phyloP scores from a whole-genome alignment of 768 basidiomycete genomes.

The Lentinula guzmanii region DNA sequence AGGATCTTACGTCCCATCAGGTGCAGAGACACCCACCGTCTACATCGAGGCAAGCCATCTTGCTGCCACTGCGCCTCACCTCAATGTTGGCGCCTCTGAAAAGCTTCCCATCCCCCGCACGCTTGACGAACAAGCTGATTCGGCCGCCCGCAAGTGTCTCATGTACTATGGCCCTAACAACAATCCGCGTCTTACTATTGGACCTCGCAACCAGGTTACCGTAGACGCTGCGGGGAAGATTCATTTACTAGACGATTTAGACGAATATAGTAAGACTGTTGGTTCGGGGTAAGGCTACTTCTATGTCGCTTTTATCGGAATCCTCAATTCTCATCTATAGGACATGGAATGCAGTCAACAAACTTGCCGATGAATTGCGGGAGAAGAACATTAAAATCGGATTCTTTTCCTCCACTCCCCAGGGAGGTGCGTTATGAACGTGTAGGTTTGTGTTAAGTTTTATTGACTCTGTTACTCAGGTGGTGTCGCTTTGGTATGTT shows the following conservation, averaged over 20 bases:
- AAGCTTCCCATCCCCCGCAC: slow-evolving; percentile 72
- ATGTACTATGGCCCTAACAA: slow-evolving; percentile 81
- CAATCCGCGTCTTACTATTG: slow-evolving; percentile 79
- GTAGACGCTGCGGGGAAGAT: slow-evolving; percentile 87
- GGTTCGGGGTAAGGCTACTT: slow-evolving; percentile 40
- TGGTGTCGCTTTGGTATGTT: slow-evolving; percentile 80
- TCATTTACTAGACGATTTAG: slow-evolving; percentile 77
- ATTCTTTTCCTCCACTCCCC: slow-evolving; percentile 94
- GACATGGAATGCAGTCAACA: slow-evolving; percentile 78
- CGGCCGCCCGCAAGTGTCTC: slow-evolving; percentile 77
- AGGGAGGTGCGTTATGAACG: slow-evolving; percentile 59
- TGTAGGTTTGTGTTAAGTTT: slow-evolving; percentile 9
- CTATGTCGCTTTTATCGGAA: not conserved
- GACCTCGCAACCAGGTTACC: slow-evolving; percentile 78
- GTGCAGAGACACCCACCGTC: slow-evolving; percentile 70
- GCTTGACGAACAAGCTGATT: slow-evolving; percentile 81
- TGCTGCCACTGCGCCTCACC: slow-evolving; percentile 27
- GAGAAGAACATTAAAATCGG: slow-evolving; percentile 86
- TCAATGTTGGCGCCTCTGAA: slow-evolving; percentile 40
- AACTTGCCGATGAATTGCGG: slow-evolving; percentile 78
- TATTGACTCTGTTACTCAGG: slow-evolving; percentile 37
- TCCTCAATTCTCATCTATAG: slow-evolving; percentile 19
- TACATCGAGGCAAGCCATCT: slow-evolving; percentile 56
- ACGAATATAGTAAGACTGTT: slow-evolving; percentile 71
- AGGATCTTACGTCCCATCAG: slow-evolving; percentile 73